These are phyloP conservation scores for Pneumocystis murina DNA, from an alignment of 1,139 yeast genomes.

Conservation along the genomic window DNA sequence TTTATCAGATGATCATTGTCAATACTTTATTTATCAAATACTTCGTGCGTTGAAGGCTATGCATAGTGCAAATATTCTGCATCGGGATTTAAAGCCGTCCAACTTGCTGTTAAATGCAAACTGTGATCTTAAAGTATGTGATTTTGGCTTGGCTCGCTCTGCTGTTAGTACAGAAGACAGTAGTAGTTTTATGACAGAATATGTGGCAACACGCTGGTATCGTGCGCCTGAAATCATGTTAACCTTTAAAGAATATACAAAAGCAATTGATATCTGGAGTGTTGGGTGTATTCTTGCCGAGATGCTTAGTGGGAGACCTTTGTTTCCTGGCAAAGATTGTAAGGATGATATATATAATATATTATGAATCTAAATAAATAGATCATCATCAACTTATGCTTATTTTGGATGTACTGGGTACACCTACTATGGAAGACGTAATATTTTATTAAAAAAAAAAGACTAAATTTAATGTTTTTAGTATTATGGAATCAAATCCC, in stretches of 20 bases:
- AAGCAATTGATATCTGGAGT: conserved; percentile 94
- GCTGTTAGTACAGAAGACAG: conserved; percentile 41
- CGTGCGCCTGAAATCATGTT: conserved; percentile 96
- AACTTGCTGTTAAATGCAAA: conserved; percentile 75
- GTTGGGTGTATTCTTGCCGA: conserved; percentile 94
- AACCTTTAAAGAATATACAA: conserved; percentile 81
- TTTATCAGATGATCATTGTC: conserved; percentile 81
- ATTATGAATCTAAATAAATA: neutral
- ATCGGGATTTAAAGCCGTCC: conserved; percentile 84
- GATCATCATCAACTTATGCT: conserved; percentile 66
- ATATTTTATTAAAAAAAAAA: neutral
- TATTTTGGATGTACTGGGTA: conserved; percentile 78
- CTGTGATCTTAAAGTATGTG: conserved; percentile 88
- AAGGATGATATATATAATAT: neutral
- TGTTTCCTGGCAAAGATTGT: conserved; percentile 90
- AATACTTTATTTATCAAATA: conserved; percentile 82
- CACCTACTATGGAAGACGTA: conserved; percentile 65
- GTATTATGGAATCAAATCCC: conserved; percentile 60
- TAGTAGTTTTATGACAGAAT: conserved; percentile 77
- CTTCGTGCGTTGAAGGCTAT: conserved; percentile 77
- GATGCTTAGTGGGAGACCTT: conserved; percentile 70
- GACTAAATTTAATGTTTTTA: neutral
- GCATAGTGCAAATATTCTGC: conserved; percentile 83
- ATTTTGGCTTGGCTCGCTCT: conserved; percentile 79
- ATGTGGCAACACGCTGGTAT: conserved; percentile 96